Evolutionary conservation across 2,329 filamentous ascomycete species (phyloP).

Genomic region (Cadophora gregata): DNA sequence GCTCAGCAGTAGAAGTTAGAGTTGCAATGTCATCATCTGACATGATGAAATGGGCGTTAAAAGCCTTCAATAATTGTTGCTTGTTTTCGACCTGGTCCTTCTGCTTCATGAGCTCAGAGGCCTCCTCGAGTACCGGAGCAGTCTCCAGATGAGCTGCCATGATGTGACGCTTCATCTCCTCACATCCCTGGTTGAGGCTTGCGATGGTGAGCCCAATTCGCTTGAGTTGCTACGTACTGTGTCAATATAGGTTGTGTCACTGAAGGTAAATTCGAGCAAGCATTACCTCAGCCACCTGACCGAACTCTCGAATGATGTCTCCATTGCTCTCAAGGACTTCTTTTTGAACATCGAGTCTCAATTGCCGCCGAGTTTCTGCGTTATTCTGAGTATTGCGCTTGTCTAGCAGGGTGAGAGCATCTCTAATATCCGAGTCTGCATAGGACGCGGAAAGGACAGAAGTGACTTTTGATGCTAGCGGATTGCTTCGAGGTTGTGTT

Average conservation of each 20-base stretch:
- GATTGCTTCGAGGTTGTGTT: conserved; percentile 52
- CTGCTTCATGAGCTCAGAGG: conserved; percentile 73
- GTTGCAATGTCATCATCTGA: conserved; percentile 79
- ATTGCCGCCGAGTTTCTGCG: conserved; percentile 76
- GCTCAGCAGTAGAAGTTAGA: conserved; percentile 79
- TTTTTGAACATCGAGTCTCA: conserved; percentile 84
- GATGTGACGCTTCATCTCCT: conserved; percentile 81
- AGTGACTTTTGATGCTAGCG: conserved; percentile 81
- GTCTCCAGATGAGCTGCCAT: conserved; percentile 77
- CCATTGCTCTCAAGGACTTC: conserved; percentile 95
- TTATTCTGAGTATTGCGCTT: conserved; percentile 73
- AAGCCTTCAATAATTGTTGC: conserved; percentile 76
- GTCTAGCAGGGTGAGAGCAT: conserved; percentile 82
- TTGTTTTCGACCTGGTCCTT: conserved; percentile 79
- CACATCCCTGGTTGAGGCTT: conserved; percentile 79
- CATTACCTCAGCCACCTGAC: conserved; percentile 80
- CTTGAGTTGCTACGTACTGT: conserved; percentile 72
- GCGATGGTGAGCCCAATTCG: conserved; percentile 81
- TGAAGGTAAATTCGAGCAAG: background rate
- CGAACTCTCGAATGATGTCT: conserved; percentile 86
- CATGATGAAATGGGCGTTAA: conserved; percentile 83
- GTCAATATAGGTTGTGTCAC: conserved; percentile 41
- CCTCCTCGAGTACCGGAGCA: conserved; percentile 76
- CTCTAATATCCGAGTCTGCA: conserved; percentile 88
- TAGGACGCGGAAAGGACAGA: conserved; percentile 90